Conservation (phyloP, 805 yeast genomes). For the Kodamaea hsintzibuensis region DNA sequence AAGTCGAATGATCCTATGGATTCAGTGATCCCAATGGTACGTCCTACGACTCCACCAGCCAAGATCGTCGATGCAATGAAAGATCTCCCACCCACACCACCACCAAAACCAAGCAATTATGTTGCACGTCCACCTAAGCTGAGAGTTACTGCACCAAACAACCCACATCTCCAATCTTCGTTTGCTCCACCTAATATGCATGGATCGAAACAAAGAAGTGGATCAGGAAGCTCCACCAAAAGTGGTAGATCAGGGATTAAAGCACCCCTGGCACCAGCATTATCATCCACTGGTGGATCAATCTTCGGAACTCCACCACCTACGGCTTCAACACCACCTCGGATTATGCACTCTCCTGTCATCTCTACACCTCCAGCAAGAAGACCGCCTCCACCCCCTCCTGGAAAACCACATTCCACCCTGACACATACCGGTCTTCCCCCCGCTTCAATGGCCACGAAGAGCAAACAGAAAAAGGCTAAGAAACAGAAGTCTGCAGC, state of each 20-base stretch:
- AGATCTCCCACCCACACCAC: conserved; percentile 9
- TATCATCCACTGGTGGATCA: background rate
- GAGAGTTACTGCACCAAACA: background rate
- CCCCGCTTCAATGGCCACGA: background rate
- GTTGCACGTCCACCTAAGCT: conserved; percentile 1
- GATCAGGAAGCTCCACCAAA: background rate
- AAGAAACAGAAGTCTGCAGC: background rate
- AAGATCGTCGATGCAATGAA: background rate
- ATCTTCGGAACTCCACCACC: background rate
- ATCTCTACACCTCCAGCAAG: conserved; percentile 8
- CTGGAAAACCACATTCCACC: background rate
- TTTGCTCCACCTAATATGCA: background rate
- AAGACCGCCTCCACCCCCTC: conserved; percentile 9
- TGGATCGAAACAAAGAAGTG: background rate
- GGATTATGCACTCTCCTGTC: conserved; percentile 6
- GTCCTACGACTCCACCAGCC: conserved; percentile 4
- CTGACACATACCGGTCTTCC: background rate
- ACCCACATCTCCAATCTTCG: background rate
- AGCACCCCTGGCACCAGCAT: background rate
- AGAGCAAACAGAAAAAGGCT: background rate
- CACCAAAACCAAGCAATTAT: conserved; percentile 9
- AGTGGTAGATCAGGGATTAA: background rate
- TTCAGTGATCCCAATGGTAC: background rate
- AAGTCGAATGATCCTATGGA: background rate
- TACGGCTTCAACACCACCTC: background rate